Conservation (phyloP, 306 rosid genomes). For the Nissolia schottii region DNA sequence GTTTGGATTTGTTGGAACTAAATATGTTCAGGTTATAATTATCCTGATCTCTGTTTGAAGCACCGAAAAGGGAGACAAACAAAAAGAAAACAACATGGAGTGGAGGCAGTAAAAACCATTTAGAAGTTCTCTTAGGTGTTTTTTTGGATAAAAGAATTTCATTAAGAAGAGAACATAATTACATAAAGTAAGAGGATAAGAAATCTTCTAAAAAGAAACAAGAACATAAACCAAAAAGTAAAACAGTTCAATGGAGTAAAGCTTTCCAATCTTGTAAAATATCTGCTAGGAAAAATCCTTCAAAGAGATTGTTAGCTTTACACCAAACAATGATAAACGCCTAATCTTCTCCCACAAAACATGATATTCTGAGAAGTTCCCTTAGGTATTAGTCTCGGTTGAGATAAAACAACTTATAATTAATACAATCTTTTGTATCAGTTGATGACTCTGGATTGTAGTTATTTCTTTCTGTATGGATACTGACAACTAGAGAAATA, state of each 20-base stretch:
- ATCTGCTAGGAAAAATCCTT: too few species aligned
- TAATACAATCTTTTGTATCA: constrained; percentile 7
- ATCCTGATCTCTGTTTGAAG: background rate
- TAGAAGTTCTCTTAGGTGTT: background rate
- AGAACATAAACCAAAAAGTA: too few species aligned
- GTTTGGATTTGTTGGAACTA: background rate
- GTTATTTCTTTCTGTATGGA: constrained; percentile 7
- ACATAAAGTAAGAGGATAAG: too few species aligned
- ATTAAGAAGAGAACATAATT: too few species aligned
- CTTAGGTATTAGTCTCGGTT: background rate
- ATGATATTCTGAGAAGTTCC: too few species aligned
- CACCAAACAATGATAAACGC: too few species aligned
- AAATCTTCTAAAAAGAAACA: too few species aligned
- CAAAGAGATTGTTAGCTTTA: too few species aligned
- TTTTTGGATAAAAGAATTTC: too few species aligned
- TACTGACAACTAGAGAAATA: constrained; percentile 8
- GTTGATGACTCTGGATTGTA: constrained; percentile 9
- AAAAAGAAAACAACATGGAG: background rate
- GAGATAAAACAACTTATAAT: constrained; percentile 7
- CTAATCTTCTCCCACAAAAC: too few species aligned
- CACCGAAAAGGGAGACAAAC: background rate
- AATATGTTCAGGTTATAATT: background rate
- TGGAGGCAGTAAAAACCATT: background rate
- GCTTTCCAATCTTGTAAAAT: too few species aligned
- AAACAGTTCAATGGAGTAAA: too few species aligned